Evolutionary conservation across 2,329 filamentous ascomycete species (phyloP), one percentile per base, ranked within the genome.

Genomic region (Diaporthe citriasiana): DNA sequence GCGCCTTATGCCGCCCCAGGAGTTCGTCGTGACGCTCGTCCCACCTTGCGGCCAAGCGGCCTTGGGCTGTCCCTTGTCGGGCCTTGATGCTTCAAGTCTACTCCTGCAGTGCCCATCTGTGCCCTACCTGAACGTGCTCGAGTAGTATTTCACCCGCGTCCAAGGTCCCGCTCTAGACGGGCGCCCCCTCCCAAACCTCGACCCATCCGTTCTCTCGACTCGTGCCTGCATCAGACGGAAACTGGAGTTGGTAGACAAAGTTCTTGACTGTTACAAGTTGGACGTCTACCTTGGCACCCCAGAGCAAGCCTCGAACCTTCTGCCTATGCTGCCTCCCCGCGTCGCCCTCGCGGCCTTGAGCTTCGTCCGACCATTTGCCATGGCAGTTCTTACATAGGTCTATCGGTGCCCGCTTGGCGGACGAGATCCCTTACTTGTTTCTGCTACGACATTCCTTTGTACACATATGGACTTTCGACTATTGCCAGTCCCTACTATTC

Each of bases 211-310:
- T 33, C 19, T 27, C 30, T 50, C 47, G 27, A 30, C 45, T 38
- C 42, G 55, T 40, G 30, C 45, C 12, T 71, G 59, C n/a, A 71
- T 71, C 69, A 33, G 69, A 71, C 57, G 69, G 55, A 68, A 68
- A 59, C 55, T 71, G 42, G 53, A 59, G 55, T 71, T 19, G 33
- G 55, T 22, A 40, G 56, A 71, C 69, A 71, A 59, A 71, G 69
- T 71, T 71, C 47, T 59, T 51, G 40, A n/a, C 69, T 60, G 69
- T 71, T 60, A 51, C 69, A 71, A 63, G 69, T 60, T 71, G 55
- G 45, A 50, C 30, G 35, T 71, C 38, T 63, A 15, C 40, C n/a
- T 63, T 71, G 55, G 33, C 12, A 15, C 10, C 1, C 53, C 55
- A 71, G 47, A 35, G 22, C 42, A 63, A 47, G 45, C 63, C 56